These are phyloP conservation scores for Salix arbutifolia DNA, from an alignment of 345 rosid genomes.

Conservation along the genomic window DNA sequence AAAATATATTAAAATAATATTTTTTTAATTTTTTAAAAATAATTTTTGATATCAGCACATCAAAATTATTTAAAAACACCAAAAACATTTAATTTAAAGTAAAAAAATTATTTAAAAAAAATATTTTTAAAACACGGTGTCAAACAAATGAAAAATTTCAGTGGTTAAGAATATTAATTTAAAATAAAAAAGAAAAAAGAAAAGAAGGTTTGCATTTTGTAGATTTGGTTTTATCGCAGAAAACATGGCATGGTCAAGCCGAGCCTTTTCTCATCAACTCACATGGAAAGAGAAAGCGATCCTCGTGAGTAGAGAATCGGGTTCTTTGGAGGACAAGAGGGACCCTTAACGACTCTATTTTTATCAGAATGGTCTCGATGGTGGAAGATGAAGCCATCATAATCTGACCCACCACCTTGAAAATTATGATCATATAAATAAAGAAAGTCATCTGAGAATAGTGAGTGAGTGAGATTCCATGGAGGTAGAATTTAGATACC, in stretches of 20 bases:
- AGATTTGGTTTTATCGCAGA: background rate
- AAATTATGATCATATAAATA: background rate
- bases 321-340: background rate
- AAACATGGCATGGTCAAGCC: background rate
- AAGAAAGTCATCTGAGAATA: too few species aligned
- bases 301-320: slow-evolving; percentile 12
- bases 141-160: too few species aligned
- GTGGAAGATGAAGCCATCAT: background rate
- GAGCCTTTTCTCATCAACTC: background rate
- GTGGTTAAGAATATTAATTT: too few species aligned
- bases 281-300: slow-evolving; percentile 4
- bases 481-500: background rate
- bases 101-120: too few species aligned
- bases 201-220: background rate
- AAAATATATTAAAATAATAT: too few species aligned
- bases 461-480: background rate
- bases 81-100: too few species aligned
- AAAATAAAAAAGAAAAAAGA: too few species aligned
- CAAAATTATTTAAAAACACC: too few species aligned
- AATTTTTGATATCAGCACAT: too few species aligned
- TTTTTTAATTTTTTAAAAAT: too few species aligned
- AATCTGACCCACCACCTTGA: background rate
- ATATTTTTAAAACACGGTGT: too few species aligned
- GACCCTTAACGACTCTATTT: background rate
- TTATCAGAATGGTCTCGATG: background rate